A percentile compares a stretch with the other conserved stretches of the same genome.
phyloP scores from a whole-genome alignment of 805 yeast genomes.

The Maudiozyma pseudohumilis region DNA sequence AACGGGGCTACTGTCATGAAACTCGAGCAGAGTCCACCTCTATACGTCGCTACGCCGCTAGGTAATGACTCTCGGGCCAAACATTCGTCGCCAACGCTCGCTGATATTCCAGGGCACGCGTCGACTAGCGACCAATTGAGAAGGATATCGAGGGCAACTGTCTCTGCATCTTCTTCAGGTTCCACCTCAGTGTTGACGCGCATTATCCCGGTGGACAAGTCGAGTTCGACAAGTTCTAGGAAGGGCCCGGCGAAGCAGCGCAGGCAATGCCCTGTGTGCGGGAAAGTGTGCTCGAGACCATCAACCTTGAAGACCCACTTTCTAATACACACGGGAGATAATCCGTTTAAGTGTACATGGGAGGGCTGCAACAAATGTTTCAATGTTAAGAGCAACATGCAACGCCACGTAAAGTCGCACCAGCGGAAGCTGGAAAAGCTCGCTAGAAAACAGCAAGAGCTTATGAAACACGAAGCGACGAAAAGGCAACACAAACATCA shows the following conservation, averaged over 20 bases:
- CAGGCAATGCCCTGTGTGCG: slow-evolving; percentile 48
- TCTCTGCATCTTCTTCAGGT: not conserved
- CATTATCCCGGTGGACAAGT: not conserved
- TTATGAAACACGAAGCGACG: not conserved
- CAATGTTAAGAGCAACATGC: slow-evolving; percentile 71
- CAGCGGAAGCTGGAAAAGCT: slow-evolving; percentile 22
- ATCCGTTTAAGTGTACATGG: slow-evolving; percentile 57
- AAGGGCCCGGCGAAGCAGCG: slow-evolving; percentile 3
- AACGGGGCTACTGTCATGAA: not conserved
- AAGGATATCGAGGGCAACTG: not conserved
- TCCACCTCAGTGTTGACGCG: not conserved
- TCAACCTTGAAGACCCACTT: slow-evolving; percentile 72
- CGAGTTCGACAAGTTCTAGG: not conserved
- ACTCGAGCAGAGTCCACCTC: too few species aligned
- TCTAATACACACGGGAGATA: slow-evolving; percentile 75
- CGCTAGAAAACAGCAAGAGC: not conserved
- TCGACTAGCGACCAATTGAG: not conserved
- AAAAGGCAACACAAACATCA: too few species aligned
- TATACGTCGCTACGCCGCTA: too few species aligned
- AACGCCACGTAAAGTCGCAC: slow-evolving; percentile 67
- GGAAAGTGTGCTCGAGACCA: slow-evolving; percentile 72
- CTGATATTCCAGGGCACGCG: too few species aligned
- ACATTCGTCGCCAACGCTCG: too few species aligned
- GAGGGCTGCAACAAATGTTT: slow-evolving; percentile 57
- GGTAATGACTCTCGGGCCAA: too few species aligned